phyloP scores from a whole-genome alignment of 805 yeast genomes.

The Pichia kluyveri region DNA sequence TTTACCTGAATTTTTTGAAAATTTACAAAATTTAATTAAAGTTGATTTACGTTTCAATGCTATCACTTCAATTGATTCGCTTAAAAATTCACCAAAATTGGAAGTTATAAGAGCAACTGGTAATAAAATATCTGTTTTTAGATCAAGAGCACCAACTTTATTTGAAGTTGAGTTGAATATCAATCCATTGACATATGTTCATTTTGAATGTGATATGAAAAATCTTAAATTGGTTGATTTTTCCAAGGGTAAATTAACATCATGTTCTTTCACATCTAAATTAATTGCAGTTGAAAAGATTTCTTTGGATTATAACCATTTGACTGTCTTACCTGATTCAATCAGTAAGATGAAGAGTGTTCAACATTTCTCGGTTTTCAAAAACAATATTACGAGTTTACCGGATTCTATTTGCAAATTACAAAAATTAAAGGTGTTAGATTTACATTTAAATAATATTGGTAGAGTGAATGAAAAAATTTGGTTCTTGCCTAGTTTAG shows the following conservation, averaged over 20 bases:
- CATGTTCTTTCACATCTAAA: conserved; percentile 56
- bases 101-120: conserved; percentile 70
- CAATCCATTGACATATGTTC: conserved; percentile 73
- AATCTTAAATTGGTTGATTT: conserved; percentile 65
- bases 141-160: conserved; percentile 51
- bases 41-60: conserved; percentile 74
- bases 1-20: conserved; percentile 44
- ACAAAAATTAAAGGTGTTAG: conserved; percentile 53
- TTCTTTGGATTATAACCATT: conserved; percentile 71
- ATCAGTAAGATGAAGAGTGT: conserved; percentile 52
- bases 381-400: conserved; percentile 63
- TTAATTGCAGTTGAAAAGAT: conserved; percentile 64
- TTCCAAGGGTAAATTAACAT: conserved; percentile 73
- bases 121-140: conserved; percentile 64
- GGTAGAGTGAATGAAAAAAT: conserved; percentile 58
- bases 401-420: conserved; percentile 61
- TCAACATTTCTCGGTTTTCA: conserved; percentile 57
- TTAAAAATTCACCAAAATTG: conserved; percentile 49
- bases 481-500: conserved; percentile 52
- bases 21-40: conserved; percentile 50
- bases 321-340: conserved; percentile 66
- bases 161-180: conserved; percentile 66
- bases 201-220: conserved; percentile 42
- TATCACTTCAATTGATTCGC: conserved; percentile 41
- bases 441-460: conserved; percentile 78